phyloP scores from a whole-genome alignment of 495 filamentous ascomycete species.

The Pyrenula aspistea region DNA sequence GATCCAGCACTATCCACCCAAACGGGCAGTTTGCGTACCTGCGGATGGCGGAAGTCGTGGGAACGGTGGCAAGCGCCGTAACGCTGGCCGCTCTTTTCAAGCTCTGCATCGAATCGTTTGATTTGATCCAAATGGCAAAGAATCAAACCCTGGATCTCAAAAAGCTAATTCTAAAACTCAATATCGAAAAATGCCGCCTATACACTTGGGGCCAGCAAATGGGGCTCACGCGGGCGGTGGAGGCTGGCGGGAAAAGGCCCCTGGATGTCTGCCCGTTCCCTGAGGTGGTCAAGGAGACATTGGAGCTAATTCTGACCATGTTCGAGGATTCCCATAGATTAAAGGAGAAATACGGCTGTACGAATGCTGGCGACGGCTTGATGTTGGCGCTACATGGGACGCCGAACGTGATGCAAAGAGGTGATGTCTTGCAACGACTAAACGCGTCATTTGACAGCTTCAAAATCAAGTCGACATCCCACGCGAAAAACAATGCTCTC shows the following conservation, averaged over 20 bases:
- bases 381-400: background rate
- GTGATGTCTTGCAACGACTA: background rate
- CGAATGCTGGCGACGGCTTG: background rate
- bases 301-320: background rate
- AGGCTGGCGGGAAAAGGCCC: background rate
- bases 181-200: slow-evolving; percentile 8
- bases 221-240: slow-evolving; percentile 1
- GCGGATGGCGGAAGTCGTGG: slow-evolving; percentile 6
- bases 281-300: background rate
- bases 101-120: slow-evolving; percentile 5
- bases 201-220: slow-evolving; percentile 6
- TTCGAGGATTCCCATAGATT: background rate
- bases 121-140: slow-evolving; percentile 2
- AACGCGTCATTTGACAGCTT: background rate
- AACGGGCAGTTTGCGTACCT: too few species aligned
- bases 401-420: background rate
- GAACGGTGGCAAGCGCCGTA: slow-evolving; percentile 2
- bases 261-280: background rate
- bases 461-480: background rate
- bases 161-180: slow-evolving; percentile 4
- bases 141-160: slow-evolving; percentile 4
- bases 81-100: slow-evolving; percentile 5
- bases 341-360: background rate
- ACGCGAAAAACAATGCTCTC: background rate
- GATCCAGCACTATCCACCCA: too few species aligned